Base-by-base conservation (phyloP, 169 alveolate species). In the Cryptosporidium tyzzeri region DNA sequence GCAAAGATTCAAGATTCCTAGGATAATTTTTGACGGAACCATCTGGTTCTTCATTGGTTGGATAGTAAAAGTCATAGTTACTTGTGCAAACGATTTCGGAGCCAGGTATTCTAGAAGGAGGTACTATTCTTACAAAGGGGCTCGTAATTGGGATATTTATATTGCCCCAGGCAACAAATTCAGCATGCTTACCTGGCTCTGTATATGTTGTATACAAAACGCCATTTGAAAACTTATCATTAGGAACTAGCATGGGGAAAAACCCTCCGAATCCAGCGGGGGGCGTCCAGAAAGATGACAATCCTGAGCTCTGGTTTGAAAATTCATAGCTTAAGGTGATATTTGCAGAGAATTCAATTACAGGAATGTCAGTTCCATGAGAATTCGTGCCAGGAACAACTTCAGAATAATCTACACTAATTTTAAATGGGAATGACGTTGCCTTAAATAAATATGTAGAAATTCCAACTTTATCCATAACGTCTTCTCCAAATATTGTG, bases 91-190 rank as follows among this genome's bases (percentile, higher is more conserved):
- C 29, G 31, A 80, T 61, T 16, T 39, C 62, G 65, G 89, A 44
- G 8, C 29, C n/a, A 2, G 89, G 89, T 31, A 80, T 80, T 62
- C 75, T 80, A 44, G 89, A 80, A 26, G 89, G 89, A 41, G 89
- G 89, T 3, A 80, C 70, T 2, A 80, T 37, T 48, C 89, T 62
- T n/a, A 80, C 68, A 39, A 58, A 80, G 1, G 89, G 89, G 21
- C 89, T 80, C 14, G 89, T 80, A 2, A 80, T 62, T 35, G 89
- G 80, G 8, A 65, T 62, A 45, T 80, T 80, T 6, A 26, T 62
- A 39, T 33, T 80, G 62, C 89, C 89, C 89, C 89, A 80, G 23
- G 89, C 89, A 44, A 80, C 89, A 31, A 80, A 80, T 18, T 41
- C 65, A 41, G 59, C 58, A 8, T 59, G 26, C 29, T 62, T 80